Base-by-base conservation (phyloP, 2,329 filamentous ascomycete genomes). In the Pseudocercospora fijiensis region DNA sequence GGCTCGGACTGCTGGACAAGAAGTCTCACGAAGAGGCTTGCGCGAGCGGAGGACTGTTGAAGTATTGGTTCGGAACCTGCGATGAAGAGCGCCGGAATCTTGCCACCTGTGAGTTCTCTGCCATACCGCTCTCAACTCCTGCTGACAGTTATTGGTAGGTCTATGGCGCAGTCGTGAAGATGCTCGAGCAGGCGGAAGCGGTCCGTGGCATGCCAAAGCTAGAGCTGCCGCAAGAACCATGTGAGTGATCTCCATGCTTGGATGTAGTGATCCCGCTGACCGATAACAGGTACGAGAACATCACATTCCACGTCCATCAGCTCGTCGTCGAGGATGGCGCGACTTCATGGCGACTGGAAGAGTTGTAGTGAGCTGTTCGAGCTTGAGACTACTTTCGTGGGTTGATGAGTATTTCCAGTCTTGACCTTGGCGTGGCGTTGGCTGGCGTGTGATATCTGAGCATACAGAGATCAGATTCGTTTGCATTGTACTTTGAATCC, bases 21-120 rank as follows among this genome's bases (percentile, higher is more conserved):
- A 86, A 86, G 64, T 90, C 90, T 6, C 92, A 96, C 75, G 83
- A 85, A 24, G 92, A 96, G 76, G 93, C 93, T 11, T 88, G 88
- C 18, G 84, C 84, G 43, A 90, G 87, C 71, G 92, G 92, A 5
- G 92, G 92, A 0, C 85, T 97, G 73, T 78, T 96, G 73, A 96
- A 96, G 77, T 96, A 97, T 78, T 96, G 93, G 92, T 96, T 96
- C 76, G 91, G 92, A 1, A 82, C 80, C 33, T 88, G 89, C 20
- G 87, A 96, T 78, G 79, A 76, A 49, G 82, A 89, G 58, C 83
- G 89, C 66, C 82, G 86, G 73, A 96, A 96, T 78, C 77, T 97
- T 71, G 93, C 93, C 49, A 96, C 92, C 56, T 82, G 80, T 81
- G 57, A 67, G 75, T 70, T 18, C n/a, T 13, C n/a, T 20, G 4